Evolutionary conservation across 2,329 filamentous ascomycete species (phyloP).

Genomic region (Aspergillus hortae): DNA sequence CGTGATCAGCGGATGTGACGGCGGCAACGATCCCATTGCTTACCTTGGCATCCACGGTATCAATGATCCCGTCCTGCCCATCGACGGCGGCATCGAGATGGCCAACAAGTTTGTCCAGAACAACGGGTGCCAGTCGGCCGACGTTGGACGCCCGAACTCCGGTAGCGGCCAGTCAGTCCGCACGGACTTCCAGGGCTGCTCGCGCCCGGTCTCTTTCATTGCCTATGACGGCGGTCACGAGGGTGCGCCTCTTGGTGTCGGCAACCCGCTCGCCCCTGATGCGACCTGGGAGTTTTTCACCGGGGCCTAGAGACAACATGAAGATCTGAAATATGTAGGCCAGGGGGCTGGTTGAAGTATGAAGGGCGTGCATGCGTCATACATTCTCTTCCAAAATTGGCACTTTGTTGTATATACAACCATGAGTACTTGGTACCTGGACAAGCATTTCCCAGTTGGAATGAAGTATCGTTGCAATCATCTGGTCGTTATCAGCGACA

Average conservation of each 20-base stretch:
- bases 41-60: constrained; percentile 35
- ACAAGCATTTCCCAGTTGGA: not conserved
- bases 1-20: constrained; percentile 33
- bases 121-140: constrained; percentile 32
- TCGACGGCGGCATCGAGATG: constrained; percentile 32
- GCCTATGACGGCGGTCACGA: constrained; percentile 15
- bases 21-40: constrained; percentile 38
- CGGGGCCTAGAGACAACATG: not conserved
- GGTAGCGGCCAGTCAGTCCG: constrained; percentile 7
- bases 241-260: constrained; percentile 10
- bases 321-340: not conserved
- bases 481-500: not conserved
- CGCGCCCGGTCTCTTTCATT: constrained; percentile 13
- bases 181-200: constrained; percentile 12
- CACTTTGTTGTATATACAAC: too few species aligned
- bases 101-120: constrained; percentile 38
- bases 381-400: not conserved
- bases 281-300: constrained; percentile 15
- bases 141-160: constrained; percentile 3
- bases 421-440: not conserved
- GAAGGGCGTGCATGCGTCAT: not conserved
- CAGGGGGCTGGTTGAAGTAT: not conserved
- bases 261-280: constrained; percentile 12
- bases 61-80: constrained; percentile 35
- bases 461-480: not conserved